A percentile compares a stretch with the other conserved stretches of the same genome.
Evolutionary conservation across 805 yeast genomes (phyloP).

Genomic region (Candida succiphila): DNA sequence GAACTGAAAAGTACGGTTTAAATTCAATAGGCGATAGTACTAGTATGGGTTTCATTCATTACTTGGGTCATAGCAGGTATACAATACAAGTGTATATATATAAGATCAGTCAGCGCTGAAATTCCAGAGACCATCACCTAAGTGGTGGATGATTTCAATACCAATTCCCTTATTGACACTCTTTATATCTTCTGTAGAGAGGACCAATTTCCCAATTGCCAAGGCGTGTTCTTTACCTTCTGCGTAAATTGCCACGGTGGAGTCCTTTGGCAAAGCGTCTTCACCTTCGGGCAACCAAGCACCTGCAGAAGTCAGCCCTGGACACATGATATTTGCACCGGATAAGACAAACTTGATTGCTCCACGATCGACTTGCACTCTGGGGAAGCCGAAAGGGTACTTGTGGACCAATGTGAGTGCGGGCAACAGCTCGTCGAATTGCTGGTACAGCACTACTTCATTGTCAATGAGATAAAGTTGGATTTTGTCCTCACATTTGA

Average conservation of each 20-base stretch:
- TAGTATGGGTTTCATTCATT: too few species aligned
- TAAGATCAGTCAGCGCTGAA: slow-evolving; percentile 39
- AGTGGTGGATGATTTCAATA: slow-evolving; percentile 69
- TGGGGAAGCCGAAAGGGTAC: slow-evolving; percentile 76
- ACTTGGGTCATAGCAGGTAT: too few species aligned
- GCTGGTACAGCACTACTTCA: slow-evolving; percentile 71
- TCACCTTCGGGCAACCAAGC: slow-evolving; percentile 78
- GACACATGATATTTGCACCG: slow-evolving; percentile 97
- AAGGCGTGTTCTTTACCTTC: slow-evolving; percentile 89
- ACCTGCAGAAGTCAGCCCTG: slow-evolving; percentile 82
- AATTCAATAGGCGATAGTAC: too few species aligned
- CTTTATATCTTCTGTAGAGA: slow-evolving; percentile 88
- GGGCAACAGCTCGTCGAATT: slow-evolving; percentile 74
- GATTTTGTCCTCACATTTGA: slow-evolving; percentile 86
- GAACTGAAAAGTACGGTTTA: too few species aligned
- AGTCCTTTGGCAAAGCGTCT: slow-evolving; percentile 51
- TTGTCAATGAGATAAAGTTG: slow-evolving; percentile 66
- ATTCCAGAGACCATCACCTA: slow-evolving; percentile 87
- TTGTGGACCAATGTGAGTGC: slow-evolving; percentile 66
- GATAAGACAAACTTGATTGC: slow-evolving; percentile 93
- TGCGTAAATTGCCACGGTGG: slow-evolving; percentile 77
- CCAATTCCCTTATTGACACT: slow-evolving; percentile 81
- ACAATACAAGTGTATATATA: too few species aligned
- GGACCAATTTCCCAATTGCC: slow-evolving; percentile 79
- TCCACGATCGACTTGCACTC: slow-evolving; percentile 88